Percentiles rank a stretch among this genome's conserved stretches.
Evolutionary conservation across 257 asterid genomes (phyloP).

Genomic region (Solanum paucissectum): DNA sequence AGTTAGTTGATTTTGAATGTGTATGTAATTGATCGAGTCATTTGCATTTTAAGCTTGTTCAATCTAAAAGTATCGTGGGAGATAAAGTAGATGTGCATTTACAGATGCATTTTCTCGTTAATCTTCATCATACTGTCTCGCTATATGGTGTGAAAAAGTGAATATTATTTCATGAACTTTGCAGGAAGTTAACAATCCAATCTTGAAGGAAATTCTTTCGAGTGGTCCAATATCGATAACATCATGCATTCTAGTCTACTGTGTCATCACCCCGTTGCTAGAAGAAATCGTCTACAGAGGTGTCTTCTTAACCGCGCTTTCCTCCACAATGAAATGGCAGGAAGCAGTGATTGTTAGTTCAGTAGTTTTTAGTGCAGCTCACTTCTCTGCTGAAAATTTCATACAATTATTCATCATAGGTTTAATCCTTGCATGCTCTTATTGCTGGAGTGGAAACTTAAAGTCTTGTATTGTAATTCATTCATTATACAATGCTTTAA

Average conservation of each 20-base stretch:
- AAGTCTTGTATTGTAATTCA: conserved; percentile 47
- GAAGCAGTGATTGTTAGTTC: conserved; percentile 60
- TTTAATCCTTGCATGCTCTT: conserved; percentile 58
- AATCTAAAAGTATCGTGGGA: neutral
- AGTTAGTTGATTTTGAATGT: neutral
- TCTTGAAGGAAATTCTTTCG: conserved; percentile 49
- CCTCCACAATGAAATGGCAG: conserved; percentile 62
- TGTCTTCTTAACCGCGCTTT: conserved; percentile 57
- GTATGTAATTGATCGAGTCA: neutral
- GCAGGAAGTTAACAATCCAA: conserved; percentile 61
- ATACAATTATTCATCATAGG: conserved; percentile 54
- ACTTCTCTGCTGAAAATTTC: conserved; percentile 71
- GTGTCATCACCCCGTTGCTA: conserved; percentile 61
- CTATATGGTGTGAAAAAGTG: neutral
- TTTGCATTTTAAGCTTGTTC: neutral
- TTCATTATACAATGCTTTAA: conserved; percentile 68
- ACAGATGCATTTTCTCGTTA: neutral
- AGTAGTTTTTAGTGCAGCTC: conserved; percentile 60
- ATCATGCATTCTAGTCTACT: conserved; percentile 41
- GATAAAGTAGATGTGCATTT: neutral
- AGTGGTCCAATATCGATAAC: conserved; percentile 36
- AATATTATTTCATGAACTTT: neutral
- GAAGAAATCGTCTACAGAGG: conserved; percentile 89
- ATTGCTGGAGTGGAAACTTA: conserved; percentile 81
- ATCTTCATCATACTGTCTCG: neutral